phyloP scores from a whole-genome alignment of 2,329 filamentous ascomycete species.

The Fusarium verrucosum region DNA sequence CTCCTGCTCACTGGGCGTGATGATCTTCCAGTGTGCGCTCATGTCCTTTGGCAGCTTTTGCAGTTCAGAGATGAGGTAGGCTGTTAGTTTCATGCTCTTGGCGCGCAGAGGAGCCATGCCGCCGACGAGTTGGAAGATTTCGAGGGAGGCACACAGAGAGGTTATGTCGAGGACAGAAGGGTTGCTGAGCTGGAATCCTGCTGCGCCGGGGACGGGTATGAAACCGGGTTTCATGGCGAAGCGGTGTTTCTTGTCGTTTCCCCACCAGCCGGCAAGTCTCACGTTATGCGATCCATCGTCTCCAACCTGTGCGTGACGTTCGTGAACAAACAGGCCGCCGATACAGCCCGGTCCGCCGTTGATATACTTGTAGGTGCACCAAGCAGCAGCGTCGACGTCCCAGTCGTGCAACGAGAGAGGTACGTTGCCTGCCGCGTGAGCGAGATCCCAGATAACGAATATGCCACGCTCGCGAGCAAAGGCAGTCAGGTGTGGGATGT shows the following conservation, averaged over 20 bases:
- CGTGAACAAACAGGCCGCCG: conserved; percentile 79
- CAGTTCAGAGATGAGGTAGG: conserved; percentile 75
- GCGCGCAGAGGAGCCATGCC: conserved; percentile 69
- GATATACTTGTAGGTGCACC: conserved; percentile 92
- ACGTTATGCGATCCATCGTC: conserved; percentile 61
- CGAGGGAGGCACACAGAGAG: conserved; percentile 74
- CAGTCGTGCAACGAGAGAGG: conserved; percentile 79
- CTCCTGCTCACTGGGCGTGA: conserved; percentile 71
- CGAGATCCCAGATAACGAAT: conserved; percentile 82
- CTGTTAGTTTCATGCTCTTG: conserved; percentile 68
- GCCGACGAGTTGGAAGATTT: conserved; percentile 61
- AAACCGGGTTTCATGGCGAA: conserved; percentile 84
- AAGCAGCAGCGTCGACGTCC: conserved; percentile 85
- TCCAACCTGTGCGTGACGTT: conserved; percentile 68
- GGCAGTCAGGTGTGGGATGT: conserved; percentile 77
- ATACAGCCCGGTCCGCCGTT: conserved; percentile 83
- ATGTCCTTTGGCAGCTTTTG: conserved; percentile 40
- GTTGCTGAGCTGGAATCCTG: conserved; percentile 82
- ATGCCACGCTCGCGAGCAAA: conserved; percentile 75
- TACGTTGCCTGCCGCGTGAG: conserved; percentile 83
- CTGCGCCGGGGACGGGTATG: conserved; percentile 76
- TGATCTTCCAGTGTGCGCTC: conserved; percentile 59
- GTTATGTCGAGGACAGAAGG: conserved; percentile 77
- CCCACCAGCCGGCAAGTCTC: conserved; percentile 83
- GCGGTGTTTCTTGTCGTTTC: conserved; percentile 73